phyloP scores from a whole-genome alignment of 345 rosid species.

The Leavenworthia alabamica region DNA sequence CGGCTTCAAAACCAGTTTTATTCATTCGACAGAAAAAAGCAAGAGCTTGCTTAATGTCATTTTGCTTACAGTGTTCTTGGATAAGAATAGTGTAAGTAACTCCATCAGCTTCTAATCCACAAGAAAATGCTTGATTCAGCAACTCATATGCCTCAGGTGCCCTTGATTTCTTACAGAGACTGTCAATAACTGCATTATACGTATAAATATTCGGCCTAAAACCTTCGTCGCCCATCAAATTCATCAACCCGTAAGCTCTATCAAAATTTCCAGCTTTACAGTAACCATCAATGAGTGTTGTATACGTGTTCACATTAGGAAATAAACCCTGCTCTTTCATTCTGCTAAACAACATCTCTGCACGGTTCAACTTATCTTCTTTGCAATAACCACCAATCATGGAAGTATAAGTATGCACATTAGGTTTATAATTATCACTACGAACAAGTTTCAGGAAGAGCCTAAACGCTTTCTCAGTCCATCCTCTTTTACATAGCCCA shows the following conservation, averaged over 20 bases:
- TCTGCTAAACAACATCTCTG: slow-evolving; percentile 73
- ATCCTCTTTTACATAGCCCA: slow-evolving; percentile 82
- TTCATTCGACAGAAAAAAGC: slow-evolving; percentile 55
- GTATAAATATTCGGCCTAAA: slow-evolving; percentile 55
- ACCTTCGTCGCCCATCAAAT: slow-evolving; percentile 57
- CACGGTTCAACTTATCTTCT: slow-evolving; percentile 69
- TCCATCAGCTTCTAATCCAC: slow-evolving; percentile 61
- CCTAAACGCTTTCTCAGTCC: slow-evolving; percentile 93
- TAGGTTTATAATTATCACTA: slow-evolving; percentile 69
- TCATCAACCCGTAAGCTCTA: slow-evolving; percentile 67
- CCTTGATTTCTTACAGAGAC: slow-evolving; percentile 64
- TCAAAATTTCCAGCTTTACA: slow-evolving; percentile 65
- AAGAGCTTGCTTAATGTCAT: slow-evolving; percentile 44
- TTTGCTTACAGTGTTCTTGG: slow-evolving; percentile 56
- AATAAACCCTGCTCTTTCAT: slow-evolving; percentile 80
- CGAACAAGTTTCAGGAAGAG: slow-evolving; percentile 77
- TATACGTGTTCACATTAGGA: slow-evolving; percentile 69
- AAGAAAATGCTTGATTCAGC: slow-evolving; percentile 40
- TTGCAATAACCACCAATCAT: slow-evolving; percentile 85
- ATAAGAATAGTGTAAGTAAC: slow-evolving; percentile 82
- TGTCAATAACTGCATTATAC: slow-evolving; percentile 50
- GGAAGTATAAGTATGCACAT: slow-evolving; percentile 69
- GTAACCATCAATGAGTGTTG: slow-evolving; percentile 64
- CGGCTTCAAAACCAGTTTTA: slow-evolving; percentile 57
- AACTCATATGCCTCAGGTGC: slow-evolving; percentile 55